These are phyloP conservation scores for Penicillium sp. DNA, from an alignment of 2,329 filamentous ascomycete genomes.

Conservation along the genomic window DNA sequence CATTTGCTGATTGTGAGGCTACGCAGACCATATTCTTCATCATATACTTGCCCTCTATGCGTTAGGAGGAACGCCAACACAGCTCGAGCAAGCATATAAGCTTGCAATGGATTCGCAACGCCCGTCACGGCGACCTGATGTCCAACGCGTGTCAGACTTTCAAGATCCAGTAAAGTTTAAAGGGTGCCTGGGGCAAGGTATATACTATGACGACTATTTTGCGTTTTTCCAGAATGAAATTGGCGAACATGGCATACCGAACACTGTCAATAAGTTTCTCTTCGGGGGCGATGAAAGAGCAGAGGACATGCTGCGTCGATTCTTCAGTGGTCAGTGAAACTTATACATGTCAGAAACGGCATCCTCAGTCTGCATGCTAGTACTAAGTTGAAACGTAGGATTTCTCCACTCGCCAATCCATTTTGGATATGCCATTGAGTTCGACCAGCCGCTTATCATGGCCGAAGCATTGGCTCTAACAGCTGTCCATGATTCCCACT, in stretches of 20 bases:
- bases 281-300: constrained; percentile 32
- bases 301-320: constrained; percentile 30
- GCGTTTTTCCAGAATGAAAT: constrained; percentile 35
- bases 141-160: constrained; percentile 16
- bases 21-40: constrained; percentile 38
- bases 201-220: constrained; percentile 30
- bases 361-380: not conserved
- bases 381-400: constrained; percentile 8
- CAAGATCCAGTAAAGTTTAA: constrained; percentile 17
- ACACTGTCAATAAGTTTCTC: constrained; percentile 31
- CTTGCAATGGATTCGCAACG: constrained; percentile 31
- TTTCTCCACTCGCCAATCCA: constrained; percentile 27
- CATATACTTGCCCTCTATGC: constrained; percentile 32
- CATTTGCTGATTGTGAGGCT: not conserved
- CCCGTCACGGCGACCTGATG: constrained; percentile 17
- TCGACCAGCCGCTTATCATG: constrained; percentile 22
- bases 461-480: constrained; percentile 26
- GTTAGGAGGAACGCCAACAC: constrained; percentile 28
- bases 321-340: constrained; percentile 22
- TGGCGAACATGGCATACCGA: constrained; percentile 20
- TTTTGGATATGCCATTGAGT: constrained; percentile 27
- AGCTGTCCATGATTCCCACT: constrained; percentile 19
- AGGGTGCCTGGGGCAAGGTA: constrained; percentile 16
- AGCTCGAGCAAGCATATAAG: constrained; percentile 30
- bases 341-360: not conserved